Conservation (phyloP, 208 protist genomes). For the Kentomonas sorsogonicus region DNA sequence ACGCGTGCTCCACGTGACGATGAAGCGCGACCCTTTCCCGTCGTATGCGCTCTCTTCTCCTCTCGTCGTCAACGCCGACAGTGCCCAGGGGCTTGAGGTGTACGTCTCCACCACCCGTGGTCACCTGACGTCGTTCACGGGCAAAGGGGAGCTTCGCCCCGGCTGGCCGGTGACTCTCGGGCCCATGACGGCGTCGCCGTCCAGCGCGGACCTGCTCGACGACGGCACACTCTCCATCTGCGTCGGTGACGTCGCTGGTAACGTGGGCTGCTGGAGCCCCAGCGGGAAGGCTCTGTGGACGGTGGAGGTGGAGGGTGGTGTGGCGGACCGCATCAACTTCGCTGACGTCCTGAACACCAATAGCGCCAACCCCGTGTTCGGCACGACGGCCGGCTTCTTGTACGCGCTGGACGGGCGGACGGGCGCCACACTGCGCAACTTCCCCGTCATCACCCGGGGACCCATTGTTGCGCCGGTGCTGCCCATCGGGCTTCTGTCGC, state of each 20-base stretch:
- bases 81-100: slow-evolving; percentile 47
- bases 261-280: slow-evolving; percentile 74
- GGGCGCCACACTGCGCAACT: slow-evolving; percentile 47
- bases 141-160: slow-evolving; percentile 28
- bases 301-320: slow-evolving; percentile 42
- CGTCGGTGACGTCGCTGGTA: slow-evolving; percentile 75
- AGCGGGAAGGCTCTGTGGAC: slow-evolving; percentile 75
- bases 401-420: slow-evolving; percentile 74
- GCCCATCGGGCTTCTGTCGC: slow-evolving; percentile 29
- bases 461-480: slow-evolving; percentile 66
- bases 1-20: slow-evolving; percentile 77
- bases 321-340: slow-evolving; percentile 62
- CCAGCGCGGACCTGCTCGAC: slow-evolving; percentile 76
- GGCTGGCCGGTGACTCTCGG: slow-evolving; percentile 70
- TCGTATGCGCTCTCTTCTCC: slow-evolving; percentile 77
- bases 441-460: slow-evolving; percentile 73
- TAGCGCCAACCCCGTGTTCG: slow-evolving; percentile 78
- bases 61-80: slow-evolving; percentile 72
- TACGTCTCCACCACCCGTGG: slow-evolving; percentile 76
- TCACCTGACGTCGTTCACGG: slow-evolving; percentile 62
- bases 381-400: slow-evolving; percentile 69
- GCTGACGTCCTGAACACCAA: slow-evolving; percentile 91
- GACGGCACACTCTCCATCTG: slow-evolving; percentile 87
- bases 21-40: slow-evolving; percentile 31
- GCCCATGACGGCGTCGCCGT: slow-evolving; percentile 61